Evolutionary conservation across 176 grass and related monocot species (phyloP), one percentile per base, ranked within the genome.

Genomic region (Triticum turgidum): DNA sequence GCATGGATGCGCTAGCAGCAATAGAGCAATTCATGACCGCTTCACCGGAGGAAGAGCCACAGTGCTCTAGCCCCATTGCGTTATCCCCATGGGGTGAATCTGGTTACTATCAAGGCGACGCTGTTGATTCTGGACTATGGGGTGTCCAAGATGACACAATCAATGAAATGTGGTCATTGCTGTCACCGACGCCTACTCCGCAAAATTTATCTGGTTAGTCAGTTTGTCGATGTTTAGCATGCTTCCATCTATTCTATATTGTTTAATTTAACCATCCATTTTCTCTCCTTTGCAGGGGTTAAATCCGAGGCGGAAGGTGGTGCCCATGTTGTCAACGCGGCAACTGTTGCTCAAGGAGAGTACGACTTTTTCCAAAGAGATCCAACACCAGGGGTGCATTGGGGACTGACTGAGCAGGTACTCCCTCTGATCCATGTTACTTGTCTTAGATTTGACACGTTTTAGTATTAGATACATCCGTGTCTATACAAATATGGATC

Each of bases 41-140:
- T 35, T 79, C 91, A 76, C 15, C 39, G 0, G 76, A 71, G 83
- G 89, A 91, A 86, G 86, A 88, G 66, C 80, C 70, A 78, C 85
- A 92, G 65, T 86, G 79, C 58, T 94, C 82, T 72, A 82, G 90
- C 76, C 88, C 81, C 7, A 86, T 86, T 30, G 79, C 86, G 83
- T 65, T 90, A 79, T 90, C 89, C 67, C 86, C 89, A 32, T 81
- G 86, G 84, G 82, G 84, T 51, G 87, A 87, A 91, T 45, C 87
- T 68, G 80, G 76, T 84, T 93, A 91, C 82, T 87, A 86, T 69
- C 83, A 80, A 73, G 84, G 86, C 18, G 83, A 84, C 58, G 24
- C 61, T 84, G 77, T 91, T 80, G 83, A 83, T 88, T 89, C 81
- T 89, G 64, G 68, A 62, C 56, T 89, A 20, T 92, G 89, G 92